Conservation (phyloP, 441 rosid species). For the Populus hybrid region DNA sequence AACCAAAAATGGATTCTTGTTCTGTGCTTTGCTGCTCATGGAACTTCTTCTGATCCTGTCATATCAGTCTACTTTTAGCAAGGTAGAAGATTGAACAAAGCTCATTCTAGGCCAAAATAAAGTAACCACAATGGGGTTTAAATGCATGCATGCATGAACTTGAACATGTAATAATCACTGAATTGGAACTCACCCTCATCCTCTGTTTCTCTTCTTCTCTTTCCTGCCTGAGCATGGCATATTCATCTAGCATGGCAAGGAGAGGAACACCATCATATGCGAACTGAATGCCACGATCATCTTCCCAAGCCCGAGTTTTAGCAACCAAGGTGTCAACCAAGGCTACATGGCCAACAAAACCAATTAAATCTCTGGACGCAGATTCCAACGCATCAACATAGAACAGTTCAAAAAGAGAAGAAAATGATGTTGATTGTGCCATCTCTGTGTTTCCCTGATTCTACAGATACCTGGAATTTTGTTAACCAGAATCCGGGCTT, state of each 20-base stretch:
- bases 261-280: constrained; percentile 89
- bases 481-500: constrained; percentile 85
- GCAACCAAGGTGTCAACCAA: constrained; percentile 80
- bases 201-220: constrained; percentile 91
- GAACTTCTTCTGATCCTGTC: constrained; percentile 85
- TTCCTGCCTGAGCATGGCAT: constrained; percentile 94
- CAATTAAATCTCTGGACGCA: background rate
- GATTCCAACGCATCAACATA: background rate
- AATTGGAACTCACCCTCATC: constrained; percentile 49
- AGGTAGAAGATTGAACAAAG: background rate
- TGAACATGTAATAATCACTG: background rate
- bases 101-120: background rate
- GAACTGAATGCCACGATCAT: constrained; percentile 62
- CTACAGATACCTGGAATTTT: constrained; percentile 76
- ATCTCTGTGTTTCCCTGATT: background rate
- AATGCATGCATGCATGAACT: background rate
- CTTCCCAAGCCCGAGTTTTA: constrained; percentile 89
- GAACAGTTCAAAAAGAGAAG: background rate
- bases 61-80: constrained; percentile 9
- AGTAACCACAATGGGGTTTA: background rate
- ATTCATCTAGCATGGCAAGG: constrained; percentile 92
- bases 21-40: constrained; percentile 77
- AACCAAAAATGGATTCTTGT: constrained; percentile 65
- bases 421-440: background rate
- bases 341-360: constrained; percentile 34